phyloP scores from a whole-genome alignment of 768 basidiomycete genomes.

The Termitomyces sp. region DNA sequence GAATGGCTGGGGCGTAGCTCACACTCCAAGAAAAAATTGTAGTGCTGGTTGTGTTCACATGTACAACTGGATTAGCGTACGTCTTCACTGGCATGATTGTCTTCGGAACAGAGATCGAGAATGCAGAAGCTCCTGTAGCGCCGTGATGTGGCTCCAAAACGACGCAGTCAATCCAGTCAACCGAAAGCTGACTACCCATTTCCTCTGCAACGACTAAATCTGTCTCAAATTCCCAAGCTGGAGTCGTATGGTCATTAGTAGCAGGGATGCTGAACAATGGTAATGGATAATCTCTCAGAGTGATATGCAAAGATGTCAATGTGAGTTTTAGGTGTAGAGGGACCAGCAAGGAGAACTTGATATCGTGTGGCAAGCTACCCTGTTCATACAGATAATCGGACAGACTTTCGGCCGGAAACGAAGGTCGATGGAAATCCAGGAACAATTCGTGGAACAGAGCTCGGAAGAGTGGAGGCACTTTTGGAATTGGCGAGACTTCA shows the following conservation, averaged over 20 bases:
- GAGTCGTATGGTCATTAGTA: slow-evolving; percentile 25
- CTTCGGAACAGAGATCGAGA: slow-evolving; percentile 70
- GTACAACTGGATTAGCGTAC: slow-evolving; percentile 71
- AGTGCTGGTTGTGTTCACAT: slow-evolving; percentile 54
- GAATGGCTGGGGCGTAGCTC: slow-evolving; percentile 79
- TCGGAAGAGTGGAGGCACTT: slow-evolving; percentile 66
- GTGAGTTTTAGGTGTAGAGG: slow-evolving; percentile 76
- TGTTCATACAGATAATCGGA: slow-evolving; percentile 59
- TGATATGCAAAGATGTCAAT: slow-evolving; percentile 51
- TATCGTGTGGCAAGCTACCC: slow-evolving; percentile 59
- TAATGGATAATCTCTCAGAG: slow-evolving; percentile 84
- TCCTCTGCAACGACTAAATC: slow-evolving; percentile 88
- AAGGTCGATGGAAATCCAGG: slow-evolving; percentile 51
- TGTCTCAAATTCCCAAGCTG: slow-evolving; percentile 61
- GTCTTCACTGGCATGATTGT: slow-evolving; percentile 95
- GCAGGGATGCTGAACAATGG: slow-evolving; percentile 74
- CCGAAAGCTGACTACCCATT: slow-evolving; percentile 59
- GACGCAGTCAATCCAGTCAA: slow-evolving; percentile 66
- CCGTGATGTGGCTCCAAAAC: slow-evolving; percentile 56
- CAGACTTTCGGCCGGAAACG: slow-evolving; percentile 49
- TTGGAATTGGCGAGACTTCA: slow-evolving; percentile 23
- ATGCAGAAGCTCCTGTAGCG: slow-evolving; percentile 40
- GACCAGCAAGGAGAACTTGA: slow-evolving; percentile 71
- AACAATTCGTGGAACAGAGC: slow-evolving; percentile 52
- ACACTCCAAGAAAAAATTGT: slow-evolving; percentile 87